These are phyloP conservation scores for Wickerhamia fluorescens DNA, from an alignment of 805 yeast genomes.

Conservation along the genomic window DNA sequence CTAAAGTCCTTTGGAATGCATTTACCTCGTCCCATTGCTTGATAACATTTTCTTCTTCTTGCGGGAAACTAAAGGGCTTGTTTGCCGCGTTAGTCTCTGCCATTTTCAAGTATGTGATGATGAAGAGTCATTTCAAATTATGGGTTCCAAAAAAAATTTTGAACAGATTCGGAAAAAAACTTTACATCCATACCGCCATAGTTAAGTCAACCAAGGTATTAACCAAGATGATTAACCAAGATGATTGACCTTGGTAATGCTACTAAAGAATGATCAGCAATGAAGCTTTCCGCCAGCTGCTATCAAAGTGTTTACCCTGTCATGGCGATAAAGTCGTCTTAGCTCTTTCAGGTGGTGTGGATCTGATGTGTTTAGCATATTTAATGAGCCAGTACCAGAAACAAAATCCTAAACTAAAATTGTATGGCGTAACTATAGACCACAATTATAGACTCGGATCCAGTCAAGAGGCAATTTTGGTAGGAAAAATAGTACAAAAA, in stretches of 20 bases:
- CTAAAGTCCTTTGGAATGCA: slow-evolving; percentile 85
- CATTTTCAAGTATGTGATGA: slow-evolving; percentile 3
- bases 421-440: slow-evolving; percentile 59
- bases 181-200: too few species aligned
- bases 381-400: slow-evolving; percentile 35
- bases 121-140: too few species aligned
- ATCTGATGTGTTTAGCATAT: slow-evolving; percentile 63
- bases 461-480: slow-evolving; percentile 39
- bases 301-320: too few species aligned
- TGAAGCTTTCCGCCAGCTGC: too few species aligned
- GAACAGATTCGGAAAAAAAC: neutral
- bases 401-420: slow-evolving; percentile 19
- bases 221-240: too few species aligned
- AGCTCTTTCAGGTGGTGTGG: slow-evolving; percentile 78
- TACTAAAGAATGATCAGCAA: too few species aligned
- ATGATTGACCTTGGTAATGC: too few species aligned
- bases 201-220: too few species aligned
- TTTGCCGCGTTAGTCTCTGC: slow-evolving; percentile 6
- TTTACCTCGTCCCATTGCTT: slow-evolving; percentile 82
- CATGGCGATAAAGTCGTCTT: too few species aligned
- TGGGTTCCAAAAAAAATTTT: slow-evolving; percentile 1
- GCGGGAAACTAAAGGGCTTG: slow-evolving; percentile 62
- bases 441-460: slow-evolving; percentile 51
- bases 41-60: slow-evolving; percentile 80
- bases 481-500: slow-evolving; percentile 22